phyloP scores from a whole-genome alignment of 306 rosid species.

The Lotus japonicus region DNA sequence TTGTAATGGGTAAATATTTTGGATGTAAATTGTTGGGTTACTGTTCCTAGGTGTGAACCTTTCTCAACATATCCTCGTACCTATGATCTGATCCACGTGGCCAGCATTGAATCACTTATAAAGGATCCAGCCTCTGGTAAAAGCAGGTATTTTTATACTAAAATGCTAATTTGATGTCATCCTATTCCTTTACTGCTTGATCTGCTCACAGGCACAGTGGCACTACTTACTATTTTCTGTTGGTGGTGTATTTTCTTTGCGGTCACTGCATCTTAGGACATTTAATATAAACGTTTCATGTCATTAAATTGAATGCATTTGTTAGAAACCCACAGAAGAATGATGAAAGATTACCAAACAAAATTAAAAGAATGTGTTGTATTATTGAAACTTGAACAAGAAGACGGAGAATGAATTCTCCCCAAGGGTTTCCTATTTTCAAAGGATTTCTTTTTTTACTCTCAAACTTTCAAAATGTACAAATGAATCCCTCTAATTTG shows the following conservation, averaged over 20 bases:
- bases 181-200: background rate
- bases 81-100: slow-evolving; percentile 80
- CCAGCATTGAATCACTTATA: slow-evolving; percentile 72
- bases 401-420: too few species aligned
- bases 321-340: too few species aligned
- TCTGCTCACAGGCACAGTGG: background rate
- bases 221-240: background rate
- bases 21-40: slow-evolving; percentile 27
- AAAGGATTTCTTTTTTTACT: too few species aligned
- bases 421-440: too few species aligned
- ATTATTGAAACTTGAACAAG: too few species aligned
- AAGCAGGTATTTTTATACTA: slow-evolving; percentile 48
- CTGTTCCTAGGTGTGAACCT: slow-evolving; percentile 85
- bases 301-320: background rate
- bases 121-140: slow-evolving; percentile 60
- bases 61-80: slow-evolving; percentile 97
- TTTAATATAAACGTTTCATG: background rate
- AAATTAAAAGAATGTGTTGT: too few species aligned
- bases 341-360: too few species aligned
- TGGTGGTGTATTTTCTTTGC: background rate
- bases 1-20: background rate
- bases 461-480: too few species aligned
- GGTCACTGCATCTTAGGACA: background rate
- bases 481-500: too few species aligned
- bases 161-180: slow-evolving; percentile 10